A percentile compares a stretch with the other conserved stretches of the same genome.
These are phyloP conservation scores for Hydnomerulius pinastri DNA, from an alignment of 768 basidiomycete species.

Conservation along the genomic window DNA sequence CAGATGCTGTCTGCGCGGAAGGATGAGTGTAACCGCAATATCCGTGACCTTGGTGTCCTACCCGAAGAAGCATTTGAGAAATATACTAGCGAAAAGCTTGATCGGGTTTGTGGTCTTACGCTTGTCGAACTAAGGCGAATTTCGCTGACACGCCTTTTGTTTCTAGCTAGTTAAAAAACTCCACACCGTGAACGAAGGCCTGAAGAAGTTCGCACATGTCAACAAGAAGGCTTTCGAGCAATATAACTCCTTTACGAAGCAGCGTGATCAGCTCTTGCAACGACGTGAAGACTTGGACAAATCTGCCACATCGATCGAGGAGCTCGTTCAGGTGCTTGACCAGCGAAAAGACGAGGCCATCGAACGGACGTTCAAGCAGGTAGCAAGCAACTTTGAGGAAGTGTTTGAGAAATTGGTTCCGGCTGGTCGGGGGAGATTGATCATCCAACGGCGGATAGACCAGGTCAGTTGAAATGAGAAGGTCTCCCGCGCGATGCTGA, in stretches of 20 bases:
- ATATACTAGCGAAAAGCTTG: conserved; percentile 85
- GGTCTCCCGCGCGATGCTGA: neutral
- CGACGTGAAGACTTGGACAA: conserved; percentile 91
- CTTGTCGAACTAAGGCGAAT: no score
- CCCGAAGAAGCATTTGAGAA: conserved; percentile 98
- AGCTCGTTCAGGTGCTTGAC: conserved; percentile 91
- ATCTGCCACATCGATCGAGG: conserved; percentile 86
- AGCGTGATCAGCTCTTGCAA: conserved; percentile 85
- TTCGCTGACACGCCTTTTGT: conserved; percentile 6
- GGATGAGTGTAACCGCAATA: conserved; percentile 94
- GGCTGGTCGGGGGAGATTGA: conserved; percentile 85
- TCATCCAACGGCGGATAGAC: conserved; percentile 91
- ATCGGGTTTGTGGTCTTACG: conserved; percentile 59
- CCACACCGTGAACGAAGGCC: conserved; percentile 86
- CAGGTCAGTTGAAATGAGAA: conserved; percentile 46
- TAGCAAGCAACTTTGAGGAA: conserved; percentile 94
- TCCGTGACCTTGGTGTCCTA: conserved; percentile 92
- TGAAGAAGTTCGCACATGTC: conserved; percentile 97
- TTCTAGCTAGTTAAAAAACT: conserved; percentile 86
- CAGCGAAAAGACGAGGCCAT: conserved; percentile 99
- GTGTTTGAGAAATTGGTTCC: conserved; percentile 97
- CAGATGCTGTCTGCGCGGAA: conserved; percentile 82
- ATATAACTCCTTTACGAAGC: conserved; percentile 97
- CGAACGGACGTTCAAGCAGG: conserved; percentile 97
- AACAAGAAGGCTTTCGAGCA: conserved; percentile 99